Percentiles rank a stretch among this genome's conserved stretches.
Conservation (phyloP, 805 yeast genomes). For the Cyberlindnera mycetangii region DNA sequence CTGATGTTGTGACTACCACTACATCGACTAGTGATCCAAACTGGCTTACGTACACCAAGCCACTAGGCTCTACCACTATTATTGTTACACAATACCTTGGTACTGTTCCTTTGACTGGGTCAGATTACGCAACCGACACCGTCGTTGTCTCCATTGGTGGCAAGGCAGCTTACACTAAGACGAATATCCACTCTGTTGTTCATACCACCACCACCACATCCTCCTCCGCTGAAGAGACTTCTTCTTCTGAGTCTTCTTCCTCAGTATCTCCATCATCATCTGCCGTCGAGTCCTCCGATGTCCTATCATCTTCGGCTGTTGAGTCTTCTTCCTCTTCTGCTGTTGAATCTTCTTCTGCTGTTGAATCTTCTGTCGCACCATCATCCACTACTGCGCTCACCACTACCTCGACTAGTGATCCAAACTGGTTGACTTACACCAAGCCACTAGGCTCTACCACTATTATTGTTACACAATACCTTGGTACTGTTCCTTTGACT, state of each 20-base stretch:
- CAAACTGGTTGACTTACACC: constrained; percentile 1
- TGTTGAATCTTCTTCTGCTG: too few relatives aligned
- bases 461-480: not conserved
- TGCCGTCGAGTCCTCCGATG: not conserved
- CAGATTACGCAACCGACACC: constrained; percentile 1
- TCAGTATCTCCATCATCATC: not conserved
- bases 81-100: constrained; percentile 6
- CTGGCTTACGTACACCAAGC: constrained; percentile 7
- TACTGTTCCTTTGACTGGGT: constrained; percentile 1
- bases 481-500: not conserved
- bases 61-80: constrained; percentile 5
- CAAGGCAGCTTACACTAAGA: not conserved
- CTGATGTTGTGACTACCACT: too few relatives aligned
- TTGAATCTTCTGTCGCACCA: not conserved
- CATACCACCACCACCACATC: not conserved
- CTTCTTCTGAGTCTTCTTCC: not conserved
- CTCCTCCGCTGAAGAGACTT: not conserved
- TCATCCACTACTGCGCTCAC: not conserved
- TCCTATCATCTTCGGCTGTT: not conserved
- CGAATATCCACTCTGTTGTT: not conserved
- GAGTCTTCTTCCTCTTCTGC: not conserved
- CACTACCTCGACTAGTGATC: not conserved
- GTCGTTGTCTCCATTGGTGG: not conserved
- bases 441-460: constrained; percentile 4
- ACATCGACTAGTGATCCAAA: too few relatives aligned